These are phyloP conservation scores for Hebeloma cylindrosporum DNA, from an alignment of 768 basidiomycete genomes.

Conservation along the genomic window DNA sequence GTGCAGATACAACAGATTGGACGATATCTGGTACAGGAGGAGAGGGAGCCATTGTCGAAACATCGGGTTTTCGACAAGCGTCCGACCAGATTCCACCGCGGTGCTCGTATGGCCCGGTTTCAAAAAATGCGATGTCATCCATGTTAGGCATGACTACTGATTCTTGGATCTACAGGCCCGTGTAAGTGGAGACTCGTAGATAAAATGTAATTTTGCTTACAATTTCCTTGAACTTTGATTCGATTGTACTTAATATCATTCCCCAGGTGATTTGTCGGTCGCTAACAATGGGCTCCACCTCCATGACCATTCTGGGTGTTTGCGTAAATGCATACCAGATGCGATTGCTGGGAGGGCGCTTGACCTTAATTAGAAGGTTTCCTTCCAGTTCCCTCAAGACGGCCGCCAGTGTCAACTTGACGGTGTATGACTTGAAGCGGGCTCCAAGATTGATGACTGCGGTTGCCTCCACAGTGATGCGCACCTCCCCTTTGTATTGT, in stretches of 20 bases:
- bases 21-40: constrained; percentile 29
- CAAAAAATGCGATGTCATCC: constrained; percentile 97
- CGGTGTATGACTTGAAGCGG: constrained; percentile 84
- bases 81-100: constrained; percentile 93
- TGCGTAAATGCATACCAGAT: constrained; percentile 97
- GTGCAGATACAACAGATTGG: constrained; percentile 37
- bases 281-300: constrained; percentile 92
- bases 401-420: constrained; percentile 86
- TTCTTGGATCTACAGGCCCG: constrained; percentile 73
- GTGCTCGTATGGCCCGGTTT: constrained; percentile 59
- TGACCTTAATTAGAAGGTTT: constrained; percentile 85
- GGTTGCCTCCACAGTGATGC: constrained; percentile 87
- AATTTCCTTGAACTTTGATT: constrained; percentile 83
- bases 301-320: constrained; percentile 82
- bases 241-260: constrained; percentile 88
- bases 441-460: constrained; percentile 83
- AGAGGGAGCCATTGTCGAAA: constrained; percentile 15
- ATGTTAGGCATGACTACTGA: constrained; percentile 96
- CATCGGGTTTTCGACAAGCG: constrained; percentile 41
- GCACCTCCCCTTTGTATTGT: constrained; percentile 81
- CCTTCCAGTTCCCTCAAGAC: constrained; percentile 90
- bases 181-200: constrained; percentile 3
- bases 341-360: constrained; percentile 92
- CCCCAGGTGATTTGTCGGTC: constrained; percentile 93
- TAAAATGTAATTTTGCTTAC: constrained; percentile 46